A percentile compares a stretch with the other conserved stretches of the same genome.
These are phyloP conservation scores for Aureobasidium namibiae DNA, from an alignment of 2,329 filamentous ascomycete species.

Conservation along the genomic window DNA sequence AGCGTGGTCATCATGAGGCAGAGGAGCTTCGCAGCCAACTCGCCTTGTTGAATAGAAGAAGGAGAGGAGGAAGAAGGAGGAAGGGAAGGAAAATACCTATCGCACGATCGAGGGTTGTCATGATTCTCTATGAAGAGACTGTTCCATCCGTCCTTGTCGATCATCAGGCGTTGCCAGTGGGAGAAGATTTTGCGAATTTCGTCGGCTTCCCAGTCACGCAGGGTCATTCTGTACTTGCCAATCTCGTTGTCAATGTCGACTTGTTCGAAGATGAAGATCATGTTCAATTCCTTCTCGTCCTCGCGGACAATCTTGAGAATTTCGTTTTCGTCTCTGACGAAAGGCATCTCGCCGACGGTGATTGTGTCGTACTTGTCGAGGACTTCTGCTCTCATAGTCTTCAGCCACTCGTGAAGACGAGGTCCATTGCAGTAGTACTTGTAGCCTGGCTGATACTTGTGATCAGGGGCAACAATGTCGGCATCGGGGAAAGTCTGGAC, in stretches of 20 bases:
- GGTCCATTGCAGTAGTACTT: slow-evolving; percentile 51
- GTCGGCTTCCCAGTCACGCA: slow-evolving; percentile 34
- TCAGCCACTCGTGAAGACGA: slow-evolving; percentile 49
- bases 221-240: slow-evolving; percentile 27
- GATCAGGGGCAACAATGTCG: slow-evolving; percentile 30
- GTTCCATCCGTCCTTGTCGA: slow-evolving; percentile 43
- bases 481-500: slow-evolving; percentile 35
- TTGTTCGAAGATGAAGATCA: slow-evolving; percentile 43
- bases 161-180: slow-evolving; percentile 42
- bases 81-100: slow-evolving; percentile 27
- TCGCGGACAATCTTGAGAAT: slow-evolving; percentile 36
- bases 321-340: slow-evolving; percentile 36
- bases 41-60: too few relatives aligned
- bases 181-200: slow-evolving; percentile 34
- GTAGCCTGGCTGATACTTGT: slow-evolving; percentile 39
- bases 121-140: slow-evolving; percentile 43
- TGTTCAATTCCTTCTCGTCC: slow-evolving; percentile 35
- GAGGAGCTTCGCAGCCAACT: slow-evolving; percentile 39
- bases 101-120: slow-evolving; percentile 40
- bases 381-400: slow-evolving; percentile 42
- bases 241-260: slow-evolving; percentile 32
- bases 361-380: slow-evolving; percentile 50
- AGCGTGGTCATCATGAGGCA: slow-evolving; percentile 30
- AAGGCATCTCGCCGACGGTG: slow-evolving; percentile 55
- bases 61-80: too few relatives aligned